phyloP scores from a whole-genome alignment of 495 filamentous ascomycete genomes.

The Tetracladium setigerum region DNA sequence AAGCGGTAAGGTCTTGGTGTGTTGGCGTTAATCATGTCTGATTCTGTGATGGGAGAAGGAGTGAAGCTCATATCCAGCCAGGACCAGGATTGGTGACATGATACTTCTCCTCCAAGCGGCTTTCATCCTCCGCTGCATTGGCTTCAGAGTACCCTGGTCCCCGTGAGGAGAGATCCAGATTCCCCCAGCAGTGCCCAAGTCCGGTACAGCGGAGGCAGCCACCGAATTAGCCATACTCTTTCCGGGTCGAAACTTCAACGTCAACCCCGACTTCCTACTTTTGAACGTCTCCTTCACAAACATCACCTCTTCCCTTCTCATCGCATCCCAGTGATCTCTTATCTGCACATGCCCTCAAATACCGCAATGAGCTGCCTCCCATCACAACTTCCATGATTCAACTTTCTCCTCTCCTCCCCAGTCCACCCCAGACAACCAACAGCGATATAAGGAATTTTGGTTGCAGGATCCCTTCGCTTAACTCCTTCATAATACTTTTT shows the following conservation, averaged over 20 bases:
- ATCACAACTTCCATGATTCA: conserved; percentile 11
- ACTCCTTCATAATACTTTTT: conserved; percentile 6
- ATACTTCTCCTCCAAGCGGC: too few species aligned
- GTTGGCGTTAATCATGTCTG: too few species aligned
- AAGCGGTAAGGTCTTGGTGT: too few species aligned
- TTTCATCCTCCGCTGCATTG: too few species aligned
- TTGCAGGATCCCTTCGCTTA: neutral
- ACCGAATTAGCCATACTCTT: too few species aligned
- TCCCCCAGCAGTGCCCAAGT: too few species aligned
- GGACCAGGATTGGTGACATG: too few species aligned
- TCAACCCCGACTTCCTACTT: conserved; percentile 1
- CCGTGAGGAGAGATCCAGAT: too few species aligned
- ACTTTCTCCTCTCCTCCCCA: conserved; percentile 3
- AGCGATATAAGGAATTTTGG: conserved; percentile 11
- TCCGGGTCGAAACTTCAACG: conserved; percentile 3
- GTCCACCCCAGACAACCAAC: conserved; percentile 18
- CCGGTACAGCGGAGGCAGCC: too few species aligned
- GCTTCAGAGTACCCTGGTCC: too few species aligned
- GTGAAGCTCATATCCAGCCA: too few species aligned
- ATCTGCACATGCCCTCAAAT: conserved; percentile 12
- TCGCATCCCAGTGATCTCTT: conserved; percentile 3
- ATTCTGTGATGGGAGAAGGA: too few species aligned
- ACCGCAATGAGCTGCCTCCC: conserved; percentile 11
- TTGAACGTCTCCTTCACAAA: conserved; percentile 7
- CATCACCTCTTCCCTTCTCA: conserved; percentile 11